Percentiles rank a stretch among this genome's conserved stretches.
These are phyloP conservation scores for Coemansia guatemalensis DNA, from an alignment of 192 early-diverging fungal species.

Conservation along the genomic window DNA sequence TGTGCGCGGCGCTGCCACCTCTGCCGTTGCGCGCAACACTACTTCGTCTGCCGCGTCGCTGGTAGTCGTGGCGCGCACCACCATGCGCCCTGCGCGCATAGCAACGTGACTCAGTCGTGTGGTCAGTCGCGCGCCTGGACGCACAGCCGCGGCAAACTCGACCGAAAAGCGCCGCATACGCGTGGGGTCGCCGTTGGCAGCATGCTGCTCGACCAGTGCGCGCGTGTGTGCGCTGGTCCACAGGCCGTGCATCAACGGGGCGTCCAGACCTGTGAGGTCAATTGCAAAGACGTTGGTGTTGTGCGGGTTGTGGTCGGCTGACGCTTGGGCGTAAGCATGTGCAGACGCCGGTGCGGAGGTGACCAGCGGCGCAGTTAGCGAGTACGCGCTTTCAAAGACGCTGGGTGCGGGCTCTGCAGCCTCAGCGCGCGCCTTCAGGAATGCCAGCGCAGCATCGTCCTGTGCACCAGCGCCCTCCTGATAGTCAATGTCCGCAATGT, in stretches of 20 bases:
- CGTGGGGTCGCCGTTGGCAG: constrained; percentile 80
- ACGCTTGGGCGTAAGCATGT: constrained; percentile 74
- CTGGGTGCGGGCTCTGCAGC: constrained; percentile 61
- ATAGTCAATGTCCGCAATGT: constrained; percentile 75
- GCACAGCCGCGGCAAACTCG: constrained; percentile 75
- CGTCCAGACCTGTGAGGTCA: constrained; percentile 77
- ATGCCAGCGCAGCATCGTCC: constrained; percentile 83
- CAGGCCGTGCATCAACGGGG: constrained; percentile 82
- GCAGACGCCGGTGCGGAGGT: constrained; percentile 54
- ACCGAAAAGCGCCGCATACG: constrained; percentile 77
- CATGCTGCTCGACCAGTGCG: constrained; percentile 85
- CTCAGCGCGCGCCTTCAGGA: constrained; percentile 58
- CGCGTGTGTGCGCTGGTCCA: constrained; percentile 88
- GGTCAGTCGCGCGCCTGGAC: constrained; percentile 75
- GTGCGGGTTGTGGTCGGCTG: constrained; percentile 88
- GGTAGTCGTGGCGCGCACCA: constrained; percentile 77
- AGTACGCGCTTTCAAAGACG: constrained; percentile 67
- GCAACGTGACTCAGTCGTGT: constrained; percentile 84
- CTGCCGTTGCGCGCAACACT: constrained; percentile 78
- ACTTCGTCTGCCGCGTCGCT: constrained; percentile 60
- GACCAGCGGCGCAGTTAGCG: constrained; percentile 2
- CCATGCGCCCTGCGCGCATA: constrained; percentile 88
- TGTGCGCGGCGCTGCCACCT: constrained; percentile 84
- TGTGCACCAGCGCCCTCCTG: constrained; percentile 56
- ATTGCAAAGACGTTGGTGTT: constrained; percentile 91